These are phyloP conservation scores for Barbatosphaeria neglecta DNA, from an alignment of 495 filamentous ascomycete genomes.

Conservation along the genomic window DNA sequence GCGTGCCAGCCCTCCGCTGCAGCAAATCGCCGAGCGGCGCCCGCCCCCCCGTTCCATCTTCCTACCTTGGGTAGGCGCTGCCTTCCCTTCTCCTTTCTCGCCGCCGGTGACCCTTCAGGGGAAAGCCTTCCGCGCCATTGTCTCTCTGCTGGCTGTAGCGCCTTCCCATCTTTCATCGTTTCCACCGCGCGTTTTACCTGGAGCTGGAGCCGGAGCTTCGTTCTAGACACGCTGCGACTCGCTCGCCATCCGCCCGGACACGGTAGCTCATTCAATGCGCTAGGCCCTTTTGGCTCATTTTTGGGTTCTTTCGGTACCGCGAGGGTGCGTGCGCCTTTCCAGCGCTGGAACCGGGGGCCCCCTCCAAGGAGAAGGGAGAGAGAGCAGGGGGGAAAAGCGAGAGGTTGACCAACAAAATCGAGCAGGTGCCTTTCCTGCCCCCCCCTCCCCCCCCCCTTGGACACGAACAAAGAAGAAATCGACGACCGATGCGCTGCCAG, in stretches of 20 bases:
- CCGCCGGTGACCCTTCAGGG: not conserved
- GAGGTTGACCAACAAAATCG: slow-evolving; percentile 20
- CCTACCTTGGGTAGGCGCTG: too few relatives aligned
- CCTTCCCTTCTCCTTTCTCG: not conserved
- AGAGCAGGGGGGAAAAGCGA: slow-evolving; percentile 12
- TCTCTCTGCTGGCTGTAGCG: not conserved
- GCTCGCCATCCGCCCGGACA: not conserved
- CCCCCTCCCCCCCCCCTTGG: too few relatives aligned
- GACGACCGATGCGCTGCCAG: slow-evolving; percentile 24
- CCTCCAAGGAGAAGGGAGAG: slow-evolving; percentile 1
- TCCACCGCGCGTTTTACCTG: too few relatives aligned
- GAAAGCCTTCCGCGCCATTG: not conserved
- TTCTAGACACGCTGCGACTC: too few relatives aligned
- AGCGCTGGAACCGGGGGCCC: not conserved
- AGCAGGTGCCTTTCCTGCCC: slow-evolving; percentile 11
- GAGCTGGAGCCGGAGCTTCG: not conserved
- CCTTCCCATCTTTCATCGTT: not conserved
- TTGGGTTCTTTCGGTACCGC: not conserved
- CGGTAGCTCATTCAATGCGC: not conserved
- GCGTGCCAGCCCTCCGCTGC: not conserved
- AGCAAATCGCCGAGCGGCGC: not conserved
- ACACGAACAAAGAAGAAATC: too few relatives aligned
- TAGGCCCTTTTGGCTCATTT: not conserved
- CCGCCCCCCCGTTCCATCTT: too few relatives aligned
- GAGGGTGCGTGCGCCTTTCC: slow-evolving; percentile 4